Conservation (phyloP, 306 rosid genomes). For the Quercus robur region DNA sequence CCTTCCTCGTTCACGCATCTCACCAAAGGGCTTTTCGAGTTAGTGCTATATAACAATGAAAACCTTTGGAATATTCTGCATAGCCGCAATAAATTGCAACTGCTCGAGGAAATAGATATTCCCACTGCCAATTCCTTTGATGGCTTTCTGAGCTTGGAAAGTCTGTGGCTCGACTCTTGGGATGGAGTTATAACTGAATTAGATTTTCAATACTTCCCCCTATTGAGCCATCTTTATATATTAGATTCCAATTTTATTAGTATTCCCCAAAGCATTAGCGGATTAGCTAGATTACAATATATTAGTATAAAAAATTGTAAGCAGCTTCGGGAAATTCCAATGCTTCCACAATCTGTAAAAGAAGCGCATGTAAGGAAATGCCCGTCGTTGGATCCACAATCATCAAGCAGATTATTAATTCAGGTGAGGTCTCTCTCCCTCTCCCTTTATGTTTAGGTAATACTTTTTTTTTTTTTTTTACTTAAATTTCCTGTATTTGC, state of each 20-base stretch:
- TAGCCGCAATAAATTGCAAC: no score
- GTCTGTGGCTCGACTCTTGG: accelerated
- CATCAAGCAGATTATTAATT: conserved; percentile 11
- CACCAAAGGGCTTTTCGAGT: accelerated
- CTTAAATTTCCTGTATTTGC: no score
- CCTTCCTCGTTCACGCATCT: background rate
- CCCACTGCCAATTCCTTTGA: no score
- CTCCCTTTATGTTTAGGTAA: no score
- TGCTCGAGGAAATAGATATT: no score
- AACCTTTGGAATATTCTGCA: no score
- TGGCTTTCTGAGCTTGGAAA: background rate
- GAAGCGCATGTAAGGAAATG: accelerated
- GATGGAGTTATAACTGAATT: background rate
- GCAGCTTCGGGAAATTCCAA: background rate
- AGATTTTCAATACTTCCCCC: background rate
- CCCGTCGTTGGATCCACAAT: conserved; percentile 8
- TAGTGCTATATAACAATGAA: accelerated
- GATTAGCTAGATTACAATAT: accelerated
- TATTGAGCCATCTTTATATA: accelerated
- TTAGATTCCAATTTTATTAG: background rate
- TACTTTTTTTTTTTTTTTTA: no score
- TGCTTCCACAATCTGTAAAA: no score
- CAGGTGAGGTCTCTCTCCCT: conserved; percentile 19
- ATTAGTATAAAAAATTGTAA: accelerated
- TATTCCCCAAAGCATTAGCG: background rate